Conservation (phyloP, 225 moss, liverwort and hornwort genomes). For the Marchantia paleacea region DNA sequence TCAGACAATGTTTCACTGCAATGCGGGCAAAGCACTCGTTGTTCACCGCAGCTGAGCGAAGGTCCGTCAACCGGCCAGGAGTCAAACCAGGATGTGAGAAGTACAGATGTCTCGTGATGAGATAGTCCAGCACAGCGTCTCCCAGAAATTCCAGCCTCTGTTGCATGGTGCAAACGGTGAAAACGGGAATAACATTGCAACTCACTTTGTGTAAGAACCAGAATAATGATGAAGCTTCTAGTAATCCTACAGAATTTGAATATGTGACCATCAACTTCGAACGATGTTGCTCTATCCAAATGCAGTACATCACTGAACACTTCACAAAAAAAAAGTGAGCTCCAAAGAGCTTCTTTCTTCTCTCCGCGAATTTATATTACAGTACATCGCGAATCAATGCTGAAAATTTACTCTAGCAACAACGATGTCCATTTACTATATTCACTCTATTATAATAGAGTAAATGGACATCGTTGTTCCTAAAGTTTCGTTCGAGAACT, state of each 20-base stretch:
- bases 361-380: too few relatives aligned
- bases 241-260: too few relatives aligned
- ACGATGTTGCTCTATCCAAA: too few relatives aligned
- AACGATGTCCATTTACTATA: background rate
- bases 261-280: too few relatives aligned
- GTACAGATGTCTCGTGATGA: constrained; percentile 79
- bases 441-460: too few relatives aligned
- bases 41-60: constrained; percentile 94
- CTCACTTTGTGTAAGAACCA: background rate
- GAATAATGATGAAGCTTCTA: too few relatives aligned
- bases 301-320: too few relatives aligned
- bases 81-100: constrained; percentile 65
- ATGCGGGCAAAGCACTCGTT: constrained; percentile 98
- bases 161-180: background rate
- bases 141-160: constrained; percentile 98
- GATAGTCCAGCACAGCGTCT: constrained; percentile 89
- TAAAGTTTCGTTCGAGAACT: background rate
- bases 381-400: too few relatives aligned
- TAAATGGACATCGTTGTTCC: too few relatives aligned
- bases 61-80: constrained; percentile 81
- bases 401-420: background rate
- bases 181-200: too few relatives aligned
- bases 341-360: too few relatives aligned
- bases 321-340: too few relatives aligned
- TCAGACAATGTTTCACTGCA: constrained; percentile 67